Percentiles rank a stretch among this genome's conserved stretches.
These are phyloP conservation scores for Pezicula radicicola DNA, from an alignment of 2,329 filamentous ascomycete genomes.

Conservation along the genomic window DNA sequence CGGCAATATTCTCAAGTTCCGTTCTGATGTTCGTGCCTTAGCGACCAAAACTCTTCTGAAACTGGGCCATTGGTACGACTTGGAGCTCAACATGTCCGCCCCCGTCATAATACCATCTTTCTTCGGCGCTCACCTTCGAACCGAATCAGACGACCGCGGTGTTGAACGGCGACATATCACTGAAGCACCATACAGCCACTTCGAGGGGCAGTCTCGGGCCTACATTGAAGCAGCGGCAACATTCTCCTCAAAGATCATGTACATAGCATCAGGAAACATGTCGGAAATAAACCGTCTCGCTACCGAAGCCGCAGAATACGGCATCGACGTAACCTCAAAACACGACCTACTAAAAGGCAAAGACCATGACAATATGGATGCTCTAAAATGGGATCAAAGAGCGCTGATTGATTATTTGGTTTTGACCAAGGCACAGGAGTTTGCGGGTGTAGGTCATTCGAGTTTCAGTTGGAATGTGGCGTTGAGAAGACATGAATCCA, in stretches of 20 bases:
- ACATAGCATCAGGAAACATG: conserved; percentile 40
- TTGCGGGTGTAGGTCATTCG: conserved; percentile 41
- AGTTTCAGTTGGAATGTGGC: conserved; percentile 46
- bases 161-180: conserved; percentile 29
- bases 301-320: conserved; percentile 29
- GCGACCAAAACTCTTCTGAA: conserved; percentile 30
- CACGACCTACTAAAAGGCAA: conserved; percentile 34
- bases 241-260: conserved; percentile 31
- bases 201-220: conserved; percentile 32
- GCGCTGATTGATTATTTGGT: conserved; percentile 49
- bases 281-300: conserved; percentile 34
- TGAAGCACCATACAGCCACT: conserved; percentile 20
- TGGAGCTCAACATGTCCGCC: conserved; percentile 24
- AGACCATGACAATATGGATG: conserved; percentile 31
- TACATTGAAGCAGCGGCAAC: conserved; percentile 32
- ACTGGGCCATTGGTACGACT: conserved; percentile 23
- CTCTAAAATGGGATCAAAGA: conserved; percentile 44
- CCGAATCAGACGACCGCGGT: conserved; percentile 26
- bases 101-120: conserved; percentile 28
- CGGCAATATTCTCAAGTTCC: conserved; percentile 35
- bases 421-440: conserved; percentile 36
- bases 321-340: conserved; percentile 40
- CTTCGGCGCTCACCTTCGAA: conserved; percentile 36
- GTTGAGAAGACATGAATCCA: conserved; percentile 21
- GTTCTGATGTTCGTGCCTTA: conserved; percentile 19